Conservation (phyloP, 1,139 yeast species). For the Yamadazyma dushanensis region DNA sequence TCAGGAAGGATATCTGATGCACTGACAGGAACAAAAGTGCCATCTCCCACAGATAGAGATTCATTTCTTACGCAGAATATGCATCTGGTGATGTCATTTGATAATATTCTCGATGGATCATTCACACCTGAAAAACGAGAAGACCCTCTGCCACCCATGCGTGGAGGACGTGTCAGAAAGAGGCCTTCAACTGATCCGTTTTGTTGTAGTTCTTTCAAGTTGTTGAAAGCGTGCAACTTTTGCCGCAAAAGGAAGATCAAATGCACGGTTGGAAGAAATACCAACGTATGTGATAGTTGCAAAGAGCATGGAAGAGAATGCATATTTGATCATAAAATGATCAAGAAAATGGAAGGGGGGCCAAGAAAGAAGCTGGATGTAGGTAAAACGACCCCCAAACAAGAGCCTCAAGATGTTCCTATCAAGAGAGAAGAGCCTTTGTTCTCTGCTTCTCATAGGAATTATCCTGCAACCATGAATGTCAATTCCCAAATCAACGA, state of each 20-base stretch:
- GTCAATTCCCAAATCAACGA: conserved; percentile 5
- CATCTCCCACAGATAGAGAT: background rate
- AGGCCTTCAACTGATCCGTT: background rate
- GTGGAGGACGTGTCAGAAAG: background rate
- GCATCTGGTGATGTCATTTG: background rate
- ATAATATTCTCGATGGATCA: background rate
- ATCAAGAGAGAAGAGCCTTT: conserved; percentile 1
- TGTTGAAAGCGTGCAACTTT: conserved; percentile 21
- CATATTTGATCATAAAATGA: conserved; percentile 20
- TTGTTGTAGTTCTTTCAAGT: conserved; percentile 15
- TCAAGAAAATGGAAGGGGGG: conserved; percentile 4
- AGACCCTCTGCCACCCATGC: background rate
- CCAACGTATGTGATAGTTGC: conserved; percentile 20
- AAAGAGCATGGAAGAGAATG: conserved; percentile 18
- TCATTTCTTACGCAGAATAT: background rate
- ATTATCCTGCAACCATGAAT: conserved; percentile 1
- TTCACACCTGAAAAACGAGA: background rate
- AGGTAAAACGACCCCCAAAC: background rate
- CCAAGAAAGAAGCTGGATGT: background rate
- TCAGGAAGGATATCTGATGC: background rate
- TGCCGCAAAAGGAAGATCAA: conserved; percentile 22
- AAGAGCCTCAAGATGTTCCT: background rate
- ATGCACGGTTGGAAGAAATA: conserved; percentile 15
- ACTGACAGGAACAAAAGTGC: background rate
- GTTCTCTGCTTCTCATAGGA: conserved; percentile 1